Conservation (phyloP, 257 asterid genomes). For the Plantago ovata region DNA sequence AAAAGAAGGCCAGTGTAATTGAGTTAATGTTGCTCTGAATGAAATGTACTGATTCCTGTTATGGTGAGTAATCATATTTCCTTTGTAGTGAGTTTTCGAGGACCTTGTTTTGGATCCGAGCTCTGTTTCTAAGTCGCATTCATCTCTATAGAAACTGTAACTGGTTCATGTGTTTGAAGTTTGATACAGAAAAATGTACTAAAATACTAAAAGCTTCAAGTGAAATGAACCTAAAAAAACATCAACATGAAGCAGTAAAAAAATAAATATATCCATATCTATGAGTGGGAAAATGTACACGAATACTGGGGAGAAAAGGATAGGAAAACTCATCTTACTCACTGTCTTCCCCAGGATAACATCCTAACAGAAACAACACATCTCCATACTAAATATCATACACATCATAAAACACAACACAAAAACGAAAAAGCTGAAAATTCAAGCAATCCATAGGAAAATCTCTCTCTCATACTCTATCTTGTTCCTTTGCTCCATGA, state of each 20-base stretch:
- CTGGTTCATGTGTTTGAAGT: background rate
- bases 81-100: background rate
- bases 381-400: conserved; percentile 6
- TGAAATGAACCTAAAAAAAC: background rate
- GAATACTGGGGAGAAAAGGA: conserved; percentile 13
- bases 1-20: background rate
- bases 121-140: no score
- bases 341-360: conserved; percentile 12
- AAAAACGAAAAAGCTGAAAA: conserved; percentile 13
- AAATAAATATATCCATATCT: conserved; percentile 28
- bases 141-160: background rate
- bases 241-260: conserved; percentile 8
- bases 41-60: no score
- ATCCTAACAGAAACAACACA: conserved; percentile 22
- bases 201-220: no score
- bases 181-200: no score
- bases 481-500: conserved; percentile 33
- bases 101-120: background rate
- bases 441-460: conserved; percentile 15
- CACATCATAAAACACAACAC: conserved; percentile 1
- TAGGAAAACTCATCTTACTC: conserved; percentile 20
- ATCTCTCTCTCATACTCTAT: conserved; percentile 28
- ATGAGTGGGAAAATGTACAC: conserved; percentile 27
- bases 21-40: no score
- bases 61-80: no score